Conservation (phyloP, 2,329 filamentous ascomycete genomes). For the Beauveria asiatica region DNA sequence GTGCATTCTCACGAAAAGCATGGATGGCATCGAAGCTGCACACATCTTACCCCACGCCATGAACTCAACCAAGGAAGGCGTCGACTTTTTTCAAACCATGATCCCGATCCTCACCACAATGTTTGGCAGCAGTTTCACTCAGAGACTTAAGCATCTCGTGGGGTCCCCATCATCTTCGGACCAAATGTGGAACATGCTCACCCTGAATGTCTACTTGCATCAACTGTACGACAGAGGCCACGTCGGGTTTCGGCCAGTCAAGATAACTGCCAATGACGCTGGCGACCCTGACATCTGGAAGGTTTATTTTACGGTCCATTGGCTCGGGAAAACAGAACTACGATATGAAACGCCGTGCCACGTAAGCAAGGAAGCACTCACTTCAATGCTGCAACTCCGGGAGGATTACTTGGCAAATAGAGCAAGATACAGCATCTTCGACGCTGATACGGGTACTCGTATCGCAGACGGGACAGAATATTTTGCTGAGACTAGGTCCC, state of each 20-base stretch:
- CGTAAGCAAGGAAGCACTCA: no score
- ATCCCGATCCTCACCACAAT: neutral
- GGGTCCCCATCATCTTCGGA: neutral
- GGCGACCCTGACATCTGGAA: neutral
- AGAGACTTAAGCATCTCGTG: neutral
- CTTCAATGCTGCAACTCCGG: no score
- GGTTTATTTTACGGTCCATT: neutral
- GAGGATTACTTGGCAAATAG: neutral
- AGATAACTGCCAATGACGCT: neutral
- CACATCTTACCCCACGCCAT: neutral
- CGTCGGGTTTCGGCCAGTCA: neutral
- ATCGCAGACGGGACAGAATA: neutral
- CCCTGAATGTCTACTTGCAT: neutral
- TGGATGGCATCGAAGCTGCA: neutral
- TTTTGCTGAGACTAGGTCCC: neutral
- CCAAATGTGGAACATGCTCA: neutral
- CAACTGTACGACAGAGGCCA: neutral
- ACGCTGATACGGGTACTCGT: neutral
- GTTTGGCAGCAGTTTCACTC: neutral
- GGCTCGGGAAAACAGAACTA: neutral
- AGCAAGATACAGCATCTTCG: neutral
- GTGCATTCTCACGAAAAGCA: neutral
- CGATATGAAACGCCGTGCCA: neutral
- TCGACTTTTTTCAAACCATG: neutral
- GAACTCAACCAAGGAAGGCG: neutral